These are phyloP conservation scores for Nicotiana undulata DNA, from an alignment of 257 asterid genomes.

Conservation along the genomic window DNA sequence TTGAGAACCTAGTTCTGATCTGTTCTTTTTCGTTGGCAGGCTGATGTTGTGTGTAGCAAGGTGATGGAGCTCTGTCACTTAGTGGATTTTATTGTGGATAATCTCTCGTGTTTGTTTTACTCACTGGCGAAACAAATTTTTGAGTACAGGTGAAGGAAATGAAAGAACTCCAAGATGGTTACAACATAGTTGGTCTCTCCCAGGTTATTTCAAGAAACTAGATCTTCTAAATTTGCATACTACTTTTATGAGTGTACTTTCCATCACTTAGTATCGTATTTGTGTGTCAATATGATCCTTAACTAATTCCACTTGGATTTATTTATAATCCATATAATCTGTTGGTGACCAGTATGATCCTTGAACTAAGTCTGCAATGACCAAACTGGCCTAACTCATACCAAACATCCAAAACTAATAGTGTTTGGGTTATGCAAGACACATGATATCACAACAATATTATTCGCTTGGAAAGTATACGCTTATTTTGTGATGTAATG, in stretches of 20 bases:
- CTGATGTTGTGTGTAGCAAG: slow-evolving; percentile 78
- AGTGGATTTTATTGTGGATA: slow-evolving; percentile 7
- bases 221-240: background rate
- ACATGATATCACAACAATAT: background rate
- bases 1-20: slow-evolving; percentile 12
- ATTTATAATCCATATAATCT: background rate
- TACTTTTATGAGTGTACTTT: background rate
- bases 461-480: background rate
- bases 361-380: background rate
- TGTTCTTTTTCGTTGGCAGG: slow-evolving; percentile 38
- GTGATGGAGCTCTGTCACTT: slow-evolving; percentile 27
- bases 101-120: background rate
- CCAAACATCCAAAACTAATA: background rate
- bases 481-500: background rate
- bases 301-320: background rate
- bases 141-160: slow-evolving; percentile 72
- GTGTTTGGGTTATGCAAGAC: background rate
- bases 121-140: slow-evolving; percentile 9
- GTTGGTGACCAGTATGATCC: background rate
- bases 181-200: slow-evolving; percentile 92
- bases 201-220: slow-evolving; percentile 45
- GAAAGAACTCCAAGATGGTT: slow-evolving; percentile 72
- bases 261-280: background rate
- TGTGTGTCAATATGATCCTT: background rate
- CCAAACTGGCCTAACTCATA: background rate